Conservation (phyloP, 1,284 basidiomycete species). For the Porphyrellus sp. region DNA sequence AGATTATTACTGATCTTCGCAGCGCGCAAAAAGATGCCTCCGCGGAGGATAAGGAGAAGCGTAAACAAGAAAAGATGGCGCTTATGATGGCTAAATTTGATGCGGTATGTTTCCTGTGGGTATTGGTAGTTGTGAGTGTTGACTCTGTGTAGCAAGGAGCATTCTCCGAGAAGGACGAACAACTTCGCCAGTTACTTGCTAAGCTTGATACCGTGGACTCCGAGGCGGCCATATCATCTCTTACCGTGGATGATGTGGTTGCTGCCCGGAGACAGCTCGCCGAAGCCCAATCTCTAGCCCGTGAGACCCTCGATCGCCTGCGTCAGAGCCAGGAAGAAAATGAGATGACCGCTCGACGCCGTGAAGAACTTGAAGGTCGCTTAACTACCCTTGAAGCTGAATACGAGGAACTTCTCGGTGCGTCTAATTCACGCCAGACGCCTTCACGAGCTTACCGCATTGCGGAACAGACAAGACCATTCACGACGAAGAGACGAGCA, state of each 20-base stretch:
- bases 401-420: slow-evolving; percentile 94
- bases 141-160: slow-evolving; percentile 62
- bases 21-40: slow-evolving; percentile 80
- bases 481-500: slow-evolving; percentile 76
- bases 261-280: slow-evolving; percentile 82
- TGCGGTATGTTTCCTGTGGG: slow-evolving; percentile 54
- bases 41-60: slow-evolving; percentile 95
- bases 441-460: slow-evolving; percentile 11
- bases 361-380: slow-evolving; percentile 86
- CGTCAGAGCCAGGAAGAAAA: slow-evolving; percentile 90
- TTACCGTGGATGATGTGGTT: slow-evolving; percentile 77
- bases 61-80: slow-evolving; percentile 99
- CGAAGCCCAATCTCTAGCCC: slow-evolving; percentile 82
- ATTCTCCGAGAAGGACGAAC: slow-evolving; percentile 92
- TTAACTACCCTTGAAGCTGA: slow-evolving; percentile 84
- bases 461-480: slow-evolving; percentile 72
- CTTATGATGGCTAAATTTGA: slow-evolving; percentile 99
- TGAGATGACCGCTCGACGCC: slow-evolving; percentile 78
- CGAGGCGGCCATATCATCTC: slow-evolving; percentile 50
- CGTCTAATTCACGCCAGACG: slow-evolving; percentile 25
- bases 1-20: slow-evolving; percentile 78
- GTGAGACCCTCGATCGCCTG: slow-evolving; percentile 88
- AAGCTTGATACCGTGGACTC: slow-evolving; percentile 80
- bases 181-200: slow-evolving; percentile 77
- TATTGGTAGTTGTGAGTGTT: neutral